Base-by-base conservation (phyloP, 371 early-diverging fungal species). In the Mucor mucedo region DNA sequence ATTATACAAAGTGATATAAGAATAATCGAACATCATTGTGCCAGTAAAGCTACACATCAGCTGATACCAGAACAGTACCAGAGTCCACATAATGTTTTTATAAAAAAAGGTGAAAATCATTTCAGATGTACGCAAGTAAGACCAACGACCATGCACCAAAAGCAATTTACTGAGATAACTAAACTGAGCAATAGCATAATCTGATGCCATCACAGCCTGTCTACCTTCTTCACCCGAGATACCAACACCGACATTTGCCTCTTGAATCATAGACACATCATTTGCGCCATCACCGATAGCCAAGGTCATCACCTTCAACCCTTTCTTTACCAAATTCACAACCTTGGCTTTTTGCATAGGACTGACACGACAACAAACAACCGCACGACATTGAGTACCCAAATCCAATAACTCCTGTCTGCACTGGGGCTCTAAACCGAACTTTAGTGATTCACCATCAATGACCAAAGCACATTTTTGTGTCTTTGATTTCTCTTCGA, bases 241-340 rank as follows among this genome's bases (percentile, higher is more conserved):
- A 55, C 97, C 97, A 8, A 97, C 84, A 42, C 97, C 96, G 1
- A 97, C 87, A 66, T 95, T 88, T 40, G 97, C 93, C 64, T 87
- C 90, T 72, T 93, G 92, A 56, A 97, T 93, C 97, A 97, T 97
- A 14, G 89, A 85, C 6, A 97, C 96, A 73, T 97, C 97, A 68
- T 97, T 97, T 35, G 94, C 95, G 41, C 95, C 92, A 70, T 97
- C 94, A n/a, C 97, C 95, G 47, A 95, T 91, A 6, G 95, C 87
- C 55, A 91, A 65, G 2, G 91, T 90, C 87, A 93, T 86, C 5
- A 88, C 90, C 52, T 89, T 87, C 49, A 88, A 73, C 8, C 87
- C 84, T 48, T 78, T 80, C 28, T 78, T 77, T 13, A 80, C 81
- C 42, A 80, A 21, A 45, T 76, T 76, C 28, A 95, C 93, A 1